Base-by-base conservation (phyloP, 345 rosid species). In the Mallotus nudiflorus region DNA sequence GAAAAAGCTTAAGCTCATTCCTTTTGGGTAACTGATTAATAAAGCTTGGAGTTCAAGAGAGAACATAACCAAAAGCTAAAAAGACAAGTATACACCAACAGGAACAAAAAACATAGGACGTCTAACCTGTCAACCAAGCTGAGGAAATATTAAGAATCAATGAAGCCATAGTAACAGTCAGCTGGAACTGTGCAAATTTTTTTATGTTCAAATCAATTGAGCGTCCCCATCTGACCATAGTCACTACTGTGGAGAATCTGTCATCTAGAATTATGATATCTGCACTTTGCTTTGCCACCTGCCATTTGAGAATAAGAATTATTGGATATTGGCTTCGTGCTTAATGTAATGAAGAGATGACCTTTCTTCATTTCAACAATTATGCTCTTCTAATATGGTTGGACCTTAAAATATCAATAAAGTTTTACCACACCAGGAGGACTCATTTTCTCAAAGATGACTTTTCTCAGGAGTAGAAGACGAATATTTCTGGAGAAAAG, bases 261-360 rank as follows among this genome's bases (percentile, higher is more conserved):
- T 93, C 98, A 50, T 93, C 98, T 65, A 91, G 88, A 69, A 93
- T 93, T 65, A 93, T 78, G 45, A 93, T 96, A 85, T 93, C 98
- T 1, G 98, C 98, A 59, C 98, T 93, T 88, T 93, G 97, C 81
- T 93, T 93, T 0, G 98, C 98, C 68, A 93, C 98, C 98, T 93
- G 79, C 45, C 74, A 70, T 77, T 67, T 63, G 35, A 11, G 20
- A n/a, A 27, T 25, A 29, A 29, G 37, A 33, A 2, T 33, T 2
- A 33, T 33, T 3, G 6, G 3, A 6, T 33, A 2, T 33, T 33
- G 6, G n/a, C n/a, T n/a, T n/a, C n/a, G n/a, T n/a, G n/a, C n/a
- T n/a, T n/a, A n/a, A n/a, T n/a, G n/a, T n/a, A n/a, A n/a, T n/a
- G n/a, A n/a, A n/a, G n/a, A n/a, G n/a, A n/a, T n/a, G n/a, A n/a